Base-by-base conservation (phyloP, 2,329 filamentous ascomycete genomes). In the Mycosphaerelloides madeirae region DNA sequence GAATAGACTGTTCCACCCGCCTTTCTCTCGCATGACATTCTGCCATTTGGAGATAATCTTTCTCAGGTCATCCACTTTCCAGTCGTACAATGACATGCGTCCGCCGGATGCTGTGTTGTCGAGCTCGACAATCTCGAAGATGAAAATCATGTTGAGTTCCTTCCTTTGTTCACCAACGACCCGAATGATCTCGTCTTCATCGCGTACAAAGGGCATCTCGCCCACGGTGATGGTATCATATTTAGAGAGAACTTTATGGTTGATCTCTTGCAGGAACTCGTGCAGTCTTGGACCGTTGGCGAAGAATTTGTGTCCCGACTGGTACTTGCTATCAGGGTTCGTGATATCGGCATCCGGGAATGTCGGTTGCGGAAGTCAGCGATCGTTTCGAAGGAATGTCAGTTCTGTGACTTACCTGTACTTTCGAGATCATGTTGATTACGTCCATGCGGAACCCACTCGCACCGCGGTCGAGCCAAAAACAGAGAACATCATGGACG, bases 151-250 rank as follows among this genome's bases (percentile, higher is more conserved):
- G 41, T 71, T 68, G 19, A 74, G 59, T 49, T 73, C 69, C 25
- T 66, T 62, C 31, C 62, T 50, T 14, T 65, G 52, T 7, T 68
- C 63, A 19, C 66, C 67, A 3, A 74, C 68, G 29, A 68, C 67
- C 20, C 62, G 64, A 15, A 73, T 53, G 8, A 73, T 69, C 38
- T 69, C 68, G 4, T 65, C 58, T 11, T 68, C 65, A 47, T 74
- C 68, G 7, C 65, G 63, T 12, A 73, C 69, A 39, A 71, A 74
- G 1, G 78, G 78, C 76, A 81, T 81, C 57, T 81, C 79, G 16
- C 79, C 78, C 0, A 81, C 77, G 8, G 78, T 78, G 46, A 80
- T 76, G 2, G 77, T 73, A 53, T 75, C 72, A 51, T 80, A 80
- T 42, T 78, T 70, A 37, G 71, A 70, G 1, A 82, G 63, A 0